Conservation (phyloP, 257 asterid species). For the Solanum lycopersicoides region DNA sequence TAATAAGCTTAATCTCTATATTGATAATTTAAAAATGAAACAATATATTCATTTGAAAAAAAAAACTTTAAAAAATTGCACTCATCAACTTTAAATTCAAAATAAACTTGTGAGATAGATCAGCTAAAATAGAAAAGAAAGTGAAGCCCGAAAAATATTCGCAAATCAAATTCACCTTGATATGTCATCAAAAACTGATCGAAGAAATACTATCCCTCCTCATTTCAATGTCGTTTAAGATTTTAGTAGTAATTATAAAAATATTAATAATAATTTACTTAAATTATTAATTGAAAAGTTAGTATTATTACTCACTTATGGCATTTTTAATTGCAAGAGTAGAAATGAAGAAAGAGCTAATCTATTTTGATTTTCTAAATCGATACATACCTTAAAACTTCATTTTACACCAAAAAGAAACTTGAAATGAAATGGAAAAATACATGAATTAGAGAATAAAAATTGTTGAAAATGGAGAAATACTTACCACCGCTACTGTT, state of each 20-base stretch:
- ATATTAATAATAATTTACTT: too few species aligned
- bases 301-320: too few species aligned
- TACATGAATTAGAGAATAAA: not conserved
- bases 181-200: not conserved
- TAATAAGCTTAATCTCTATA: not conserved
- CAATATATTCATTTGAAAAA: not conserved
- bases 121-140: not conserved
- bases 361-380: not conserved
- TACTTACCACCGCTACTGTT: conserved; percentile 33
- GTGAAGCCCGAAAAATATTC: too few species aligned
- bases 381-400: not conserved
- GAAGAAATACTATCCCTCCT: too few species aligned
- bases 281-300: too few species aligned
- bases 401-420: not conserved
- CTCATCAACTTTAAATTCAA: not conserved
- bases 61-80: not conserved
- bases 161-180: not conserved
- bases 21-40: not conserved
- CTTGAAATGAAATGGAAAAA: not conserved
- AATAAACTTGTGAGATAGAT: not conserved
- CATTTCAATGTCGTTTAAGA: too few species aligned
- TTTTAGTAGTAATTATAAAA: too few species aligned
- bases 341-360: not conserved
- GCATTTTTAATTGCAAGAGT: too few species aligned
- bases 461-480: not conserved